These are phyloP conservation scores for Ramichloridium luteum DNA, from an alignment of 2,329 filamentous ascomycete genomes.

Conservation along the genomic window DNA sequence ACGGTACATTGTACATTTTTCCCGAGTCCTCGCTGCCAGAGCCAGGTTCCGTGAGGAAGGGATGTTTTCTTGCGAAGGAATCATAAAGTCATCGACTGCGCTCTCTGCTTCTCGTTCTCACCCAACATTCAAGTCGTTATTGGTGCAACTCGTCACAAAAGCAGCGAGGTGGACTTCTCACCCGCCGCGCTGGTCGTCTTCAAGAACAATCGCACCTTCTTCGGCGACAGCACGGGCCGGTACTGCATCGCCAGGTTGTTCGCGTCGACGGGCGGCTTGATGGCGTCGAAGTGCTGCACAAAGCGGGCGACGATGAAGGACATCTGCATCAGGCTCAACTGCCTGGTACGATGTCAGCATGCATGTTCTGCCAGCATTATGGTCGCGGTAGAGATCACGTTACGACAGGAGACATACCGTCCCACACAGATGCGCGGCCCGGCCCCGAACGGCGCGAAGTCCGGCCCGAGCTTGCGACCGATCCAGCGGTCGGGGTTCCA, in stretches of 20 bases:
- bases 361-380: too few relatives aligned
- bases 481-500: conserved; percentile 29
- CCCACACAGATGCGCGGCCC: conserved; percentile 15
- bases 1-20: too few relatives aligned
- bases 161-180: too few relatives aligned
- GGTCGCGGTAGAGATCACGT: not conserved
- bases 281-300: conserved; percentile 10
- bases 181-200: too few relatives aligned
- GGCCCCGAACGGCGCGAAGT: conserved; percentile 14
- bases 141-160: too few relatives aligned
- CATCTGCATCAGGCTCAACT: conserved; percentile 11
- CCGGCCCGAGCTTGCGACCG: conserved; percentile 11
- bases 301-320: conserved; percentile 12
- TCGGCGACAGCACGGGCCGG: conserved; percentile 13
- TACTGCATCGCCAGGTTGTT: conserved; percentile 13
- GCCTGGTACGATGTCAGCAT: conserved; percentile 1
- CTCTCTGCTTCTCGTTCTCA: too few relatives aligned
- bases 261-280: conserved; percentile 9
- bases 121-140: too few relatives aligned
- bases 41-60: too few relatives aligned
- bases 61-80: too few relatives aligned
- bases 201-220: conserved; percentile 13
- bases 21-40: too few relatives aligned
- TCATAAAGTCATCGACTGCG: too few relatives aligned
- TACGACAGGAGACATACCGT: not conserved